Conservation (phyloP, 2,329 filamentous ascomycete genomes). For the Zymoseptoria crescenta region DNA sequence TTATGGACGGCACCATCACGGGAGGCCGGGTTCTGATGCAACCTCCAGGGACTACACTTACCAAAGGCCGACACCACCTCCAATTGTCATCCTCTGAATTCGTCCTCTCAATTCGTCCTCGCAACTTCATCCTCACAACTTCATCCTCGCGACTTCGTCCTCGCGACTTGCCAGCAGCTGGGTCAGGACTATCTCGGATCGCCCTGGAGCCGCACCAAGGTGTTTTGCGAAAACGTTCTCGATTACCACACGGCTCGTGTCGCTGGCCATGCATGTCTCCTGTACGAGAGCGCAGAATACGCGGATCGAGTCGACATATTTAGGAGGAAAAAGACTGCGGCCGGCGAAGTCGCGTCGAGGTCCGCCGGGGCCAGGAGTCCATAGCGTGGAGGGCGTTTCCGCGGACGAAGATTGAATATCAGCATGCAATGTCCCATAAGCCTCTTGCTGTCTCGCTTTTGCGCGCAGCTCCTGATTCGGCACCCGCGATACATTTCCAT, state of each 20-base stretch:
- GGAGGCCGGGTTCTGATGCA: neutral
- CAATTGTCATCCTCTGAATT: neutral
- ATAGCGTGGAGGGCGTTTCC: no score
- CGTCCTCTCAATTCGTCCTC: no score
- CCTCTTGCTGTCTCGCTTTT: neutral
- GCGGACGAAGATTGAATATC: neutral
- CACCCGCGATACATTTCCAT: neutral
- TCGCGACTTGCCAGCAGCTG: no score
- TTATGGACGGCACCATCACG: no score
- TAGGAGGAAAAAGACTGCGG: neutral
- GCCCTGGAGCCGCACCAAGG: no score
- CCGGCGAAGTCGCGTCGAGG: no score
- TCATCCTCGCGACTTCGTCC: no score
- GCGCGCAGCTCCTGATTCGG: neutral
- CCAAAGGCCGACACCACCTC: neutral
- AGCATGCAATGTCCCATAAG: neutral
- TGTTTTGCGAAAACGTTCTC: no score
- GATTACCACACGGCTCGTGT: neutral
- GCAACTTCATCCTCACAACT: neutral
- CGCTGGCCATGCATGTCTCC: neutral
- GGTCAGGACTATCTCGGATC: no score
- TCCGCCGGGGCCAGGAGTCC: no score
- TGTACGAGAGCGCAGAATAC: neutral
- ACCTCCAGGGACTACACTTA: neutral
- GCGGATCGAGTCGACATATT: neutral